Evolutionary conservation across 495 filamentous ascomycete species (phyloP).

Genomic region (Aspergillus leporis): DNA sequence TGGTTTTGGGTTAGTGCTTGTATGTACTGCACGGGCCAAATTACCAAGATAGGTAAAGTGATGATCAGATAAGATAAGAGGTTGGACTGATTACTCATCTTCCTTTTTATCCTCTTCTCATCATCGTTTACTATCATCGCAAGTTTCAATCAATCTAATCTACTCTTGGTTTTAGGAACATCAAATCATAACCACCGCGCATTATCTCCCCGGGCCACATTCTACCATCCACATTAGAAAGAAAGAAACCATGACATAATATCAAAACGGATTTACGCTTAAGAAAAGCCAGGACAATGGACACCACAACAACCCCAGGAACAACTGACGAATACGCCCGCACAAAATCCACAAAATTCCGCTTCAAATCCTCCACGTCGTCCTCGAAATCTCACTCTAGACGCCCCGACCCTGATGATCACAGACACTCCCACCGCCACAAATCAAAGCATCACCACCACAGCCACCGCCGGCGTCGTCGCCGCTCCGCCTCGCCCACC

Average conservation of each 20-base stretch:
- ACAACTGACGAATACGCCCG: constrained; percentile 24
- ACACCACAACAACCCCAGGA: background rate
- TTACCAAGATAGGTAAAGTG: too few species aligned
- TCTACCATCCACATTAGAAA: background rate
- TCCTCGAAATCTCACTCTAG: constrained; percentile 36
- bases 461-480: background rate
- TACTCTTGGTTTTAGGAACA: too few species aligned
- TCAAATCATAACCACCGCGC: background rate
- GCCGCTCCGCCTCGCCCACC: constrained; percentile 10
- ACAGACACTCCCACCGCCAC: constrained; percentile 24
- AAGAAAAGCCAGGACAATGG: background rate
- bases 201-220: too few species aligned
- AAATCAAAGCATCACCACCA: constrained; percentile 16
- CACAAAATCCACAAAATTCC: constrained; percentile 50
- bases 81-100: constrained; percentile 15
- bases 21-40: too few species aligned
- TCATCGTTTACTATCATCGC: too few species aligned
- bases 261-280: too few species aligned
- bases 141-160: too few species aligned
- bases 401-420: constrained; percentile 11
- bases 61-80: constrained; percentile 24
- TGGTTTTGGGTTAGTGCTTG: too few species aligned
- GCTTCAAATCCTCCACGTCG: constrained; percentile 56
- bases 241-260: background rate
- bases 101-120: background rate